These are phyloP conservation scores for Podospora australis DNA, from an alignment of 495 filamentous ascomycete species.

Conservation along the genomic window DNA sequence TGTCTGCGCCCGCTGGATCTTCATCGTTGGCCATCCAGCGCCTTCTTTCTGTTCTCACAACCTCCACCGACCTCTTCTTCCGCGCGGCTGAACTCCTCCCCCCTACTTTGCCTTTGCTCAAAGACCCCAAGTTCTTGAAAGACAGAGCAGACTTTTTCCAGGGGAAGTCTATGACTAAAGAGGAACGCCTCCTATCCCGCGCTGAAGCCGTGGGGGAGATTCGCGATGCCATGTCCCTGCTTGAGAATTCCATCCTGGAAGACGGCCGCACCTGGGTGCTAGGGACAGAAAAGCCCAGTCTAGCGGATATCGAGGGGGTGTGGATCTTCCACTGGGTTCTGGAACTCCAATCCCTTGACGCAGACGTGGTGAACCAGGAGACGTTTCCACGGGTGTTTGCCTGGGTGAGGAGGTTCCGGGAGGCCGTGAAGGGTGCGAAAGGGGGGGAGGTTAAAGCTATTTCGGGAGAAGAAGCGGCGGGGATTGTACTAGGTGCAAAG, in stretches of 20 bases:
- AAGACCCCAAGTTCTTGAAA: conserved; percentile 43
- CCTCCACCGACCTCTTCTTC: conserved; percentile 45
- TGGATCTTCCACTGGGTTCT: conserved; percentile 58
- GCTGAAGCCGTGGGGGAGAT: conserved; percentile 44
- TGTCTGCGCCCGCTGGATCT: conserved; percentile 8
- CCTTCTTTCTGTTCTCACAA: conserved; percentile 19
- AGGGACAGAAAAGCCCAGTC: conserved; percentile 32
- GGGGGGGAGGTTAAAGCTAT: conserved; percentile 29
- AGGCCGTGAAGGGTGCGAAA: conserved; percentile 19
- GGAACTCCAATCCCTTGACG: conserved; percentile 36
- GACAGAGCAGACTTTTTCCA: conserved; percentile 43
- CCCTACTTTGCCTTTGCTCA: conserved; percentile 38
- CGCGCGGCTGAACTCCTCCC: conserved; percentile 43
- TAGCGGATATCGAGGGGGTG: conserved; percentile 56
- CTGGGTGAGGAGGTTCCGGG: conserved; percentile 50
- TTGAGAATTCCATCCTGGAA: conserved; percentile 48
- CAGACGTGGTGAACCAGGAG: conserved; percentile 30
- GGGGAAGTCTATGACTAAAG: not conserved
- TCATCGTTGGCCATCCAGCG: conserved; percentile 14
- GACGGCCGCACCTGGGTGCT: conserved; percentile 56
- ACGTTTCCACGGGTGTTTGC: conserved; percentile 48
- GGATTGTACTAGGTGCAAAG: conserved; percentile 26
- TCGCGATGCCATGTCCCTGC: conserved; percentile 33
- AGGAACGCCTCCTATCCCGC: conserved; percentile 4
- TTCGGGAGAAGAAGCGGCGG: conserved; percentile 43